Percentiles rank a stretch among this genome's conserved stretches.
Evolutionary conservation across 345 rosid genomes (phyloP).

Genomic region (Lepidium africanum): DNA sequence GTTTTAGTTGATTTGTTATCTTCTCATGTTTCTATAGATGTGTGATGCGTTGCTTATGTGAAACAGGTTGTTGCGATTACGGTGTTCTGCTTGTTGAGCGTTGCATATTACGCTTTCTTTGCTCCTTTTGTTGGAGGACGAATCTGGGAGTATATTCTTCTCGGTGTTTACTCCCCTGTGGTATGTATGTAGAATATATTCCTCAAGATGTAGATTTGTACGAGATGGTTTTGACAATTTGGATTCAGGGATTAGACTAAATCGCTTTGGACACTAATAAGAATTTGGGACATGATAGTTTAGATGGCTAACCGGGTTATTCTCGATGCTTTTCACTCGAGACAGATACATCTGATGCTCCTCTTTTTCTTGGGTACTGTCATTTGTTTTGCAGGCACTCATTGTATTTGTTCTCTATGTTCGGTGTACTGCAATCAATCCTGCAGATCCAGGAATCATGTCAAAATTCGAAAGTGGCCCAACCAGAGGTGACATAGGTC

Average conservation of each 20-base stretch:
- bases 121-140: constrained; percentile 96
- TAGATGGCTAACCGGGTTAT: background rate
- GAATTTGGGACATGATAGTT: background rate
- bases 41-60: constrained; percentile 7
- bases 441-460: constrained; percentile 99
- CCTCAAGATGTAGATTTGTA: background rate
- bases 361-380: background rate
- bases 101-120: constrained; percentile 91
- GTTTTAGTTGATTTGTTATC: background rate
- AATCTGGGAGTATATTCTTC: constrained; percentile 69
- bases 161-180: constrained; percentile 80
- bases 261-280: background rate
- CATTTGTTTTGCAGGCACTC: constrained; percentile 53
- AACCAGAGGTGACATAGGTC: constrained; percentile 27
- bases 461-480: constrained; percentile 44
- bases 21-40: background rate
- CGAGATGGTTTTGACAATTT: background rate
- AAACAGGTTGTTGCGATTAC: constrained; percentile 91
- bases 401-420: constrained; percentile 88
- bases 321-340: background rate
- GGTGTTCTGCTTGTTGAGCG: constrained; percentile 81
- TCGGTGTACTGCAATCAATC: constrained; percentile 96
- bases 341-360: background rate
- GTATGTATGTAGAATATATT: constrained; percentile 59
- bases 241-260: background rate